Base-by-base conservation (phyloP, 495 filamentous ascomycete genomes). In the Penicillium steckii region DNA sequence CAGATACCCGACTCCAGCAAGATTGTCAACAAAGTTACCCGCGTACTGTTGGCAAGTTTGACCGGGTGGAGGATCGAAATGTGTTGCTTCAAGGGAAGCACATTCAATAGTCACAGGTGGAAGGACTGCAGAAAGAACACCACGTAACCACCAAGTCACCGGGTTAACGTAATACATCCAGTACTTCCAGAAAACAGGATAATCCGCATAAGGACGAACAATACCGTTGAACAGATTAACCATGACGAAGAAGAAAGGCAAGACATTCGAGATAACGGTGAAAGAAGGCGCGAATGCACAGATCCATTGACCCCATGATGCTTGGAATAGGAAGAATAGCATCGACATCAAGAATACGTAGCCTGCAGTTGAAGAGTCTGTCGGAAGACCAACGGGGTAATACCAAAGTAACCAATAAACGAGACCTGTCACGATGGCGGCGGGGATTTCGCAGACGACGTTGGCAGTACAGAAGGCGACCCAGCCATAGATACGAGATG, bases 331-430 rank as follows among this genome's bases (percentile, higher is more conserved):
- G 78, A 85, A 89, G 72, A 93, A 92, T 0, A 94, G 78, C 59
- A 95, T 71, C 1, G 82, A 83, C 85, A 95, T 90, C 17, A 95
- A 70, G 76, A 88, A 96, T 38, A 88, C 85, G 64, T 95, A 95
- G 37, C 92, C 89, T 0, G 89, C 81, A 0, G 77, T 78, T 3
- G 78, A 73, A 8, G 79, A 77, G 49, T 87, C 81, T 0, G 70
- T 74, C 0, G 88, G 85, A 9, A 94, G 68, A 0, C 91, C 90
- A 0, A 84, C 80, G 3, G 90, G 81, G 57, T 78, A 91, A 71
- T 94, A 95, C 90, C 89, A 95, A 0, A 88, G 69, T 2, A 84
- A 50, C 68, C 75, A 96, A 73, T 92, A 94, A 33, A 95, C 65
- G 9, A 85, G 70, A 0, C 69, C 79, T 0, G 76, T 78, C 22